Percentiles rank a stretch among this genome's conserved stretches.
Conservation (phyloP, 305 asterid genomes). For the Fraxinus nigra region DNA sequence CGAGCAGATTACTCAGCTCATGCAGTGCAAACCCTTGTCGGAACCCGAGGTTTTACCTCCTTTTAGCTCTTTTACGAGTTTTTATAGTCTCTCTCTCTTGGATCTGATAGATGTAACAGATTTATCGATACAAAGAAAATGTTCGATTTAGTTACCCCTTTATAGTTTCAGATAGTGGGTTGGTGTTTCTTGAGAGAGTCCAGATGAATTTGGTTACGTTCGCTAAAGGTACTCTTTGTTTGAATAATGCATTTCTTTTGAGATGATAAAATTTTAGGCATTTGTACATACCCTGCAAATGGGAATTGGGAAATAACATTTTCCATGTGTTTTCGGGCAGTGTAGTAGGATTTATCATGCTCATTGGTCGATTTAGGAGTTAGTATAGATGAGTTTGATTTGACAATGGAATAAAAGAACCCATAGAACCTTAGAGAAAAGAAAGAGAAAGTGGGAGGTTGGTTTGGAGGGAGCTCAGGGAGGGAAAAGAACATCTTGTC, state of each 20-base stretch:
- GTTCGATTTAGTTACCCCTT: not conserved
- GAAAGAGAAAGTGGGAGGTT: not conserved
- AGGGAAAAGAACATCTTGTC: not conserved
- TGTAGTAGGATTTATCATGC: not conserved
- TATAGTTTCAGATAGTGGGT: not conserved
- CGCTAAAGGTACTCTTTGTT: not conserved
- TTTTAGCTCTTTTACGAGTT: not conserved
- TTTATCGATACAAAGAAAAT: not conserved
- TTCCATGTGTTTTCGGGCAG: not conserved
- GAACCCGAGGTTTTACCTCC: constrained; percentile 61
- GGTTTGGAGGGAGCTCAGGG: not conserved
- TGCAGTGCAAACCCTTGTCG: constrained; percentile 90
- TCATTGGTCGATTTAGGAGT: not conserved
- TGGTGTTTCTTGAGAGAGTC: not conserved
- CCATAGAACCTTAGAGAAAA: not conserved
- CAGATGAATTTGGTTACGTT: not conserved
- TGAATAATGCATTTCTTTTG: not conserved
- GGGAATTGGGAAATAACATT: not conserved
- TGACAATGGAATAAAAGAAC: not conserved
- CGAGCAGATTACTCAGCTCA: constrained; percentile 77
- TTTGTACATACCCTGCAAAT: not conserved
- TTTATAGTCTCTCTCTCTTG: constrained; percentile 9
- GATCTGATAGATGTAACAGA: constrained; percentile 31
- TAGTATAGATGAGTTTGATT: not conserved
- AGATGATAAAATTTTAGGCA: not conserved